A percentile compares a stretch with the other conserved stretches of the same genome.
Conservation (phyloP, 2,329 filamentous ascomycete species). For the Pseudocercospora fijiensis region DNA sequence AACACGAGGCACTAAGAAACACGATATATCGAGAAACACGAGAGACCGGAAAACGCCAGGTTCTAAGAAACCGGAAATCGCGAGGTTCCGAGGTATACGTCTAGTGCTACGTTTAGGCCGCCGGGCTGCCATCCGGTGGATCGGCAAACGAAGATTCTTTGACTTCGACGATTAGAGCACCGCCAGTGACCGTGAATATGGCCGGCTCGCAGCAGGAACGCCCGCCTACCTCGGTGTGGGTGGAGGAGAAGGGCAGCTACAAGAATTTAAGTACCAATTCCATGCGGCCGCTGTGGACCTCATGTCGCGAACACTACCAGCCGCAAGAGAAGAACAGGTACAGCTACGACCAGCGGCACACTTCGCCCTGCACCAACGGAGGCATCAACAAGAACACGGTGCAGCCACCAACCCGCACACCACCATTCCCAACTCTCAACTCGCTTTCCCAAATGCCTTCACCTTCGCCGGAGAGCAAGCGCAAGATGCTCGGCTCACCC, state of each 20-base stretch:
- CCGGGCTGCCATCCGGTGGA: too few species aligned
- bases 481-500: constrained; percentile 23
- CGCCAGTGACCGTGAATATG: constrained; percentile 5
- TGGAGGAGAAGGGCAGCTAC: constrained; percentile 11
- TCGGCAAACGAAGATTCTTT: constrained; percentile 5
- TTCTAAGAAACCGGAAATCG: too few species aligned
- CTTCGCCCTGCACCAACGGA: constrained; percentile 12
- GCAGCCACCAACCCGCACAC: constrained; percentile 4
- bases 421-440: constrained; percentile 21
- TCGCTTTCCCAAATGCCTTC: constrained; percentile 18
- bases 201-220: constrained; percentile 12
- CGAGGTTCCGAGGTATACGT: not conserved
- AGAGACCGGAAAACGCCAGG: too few species aligned
- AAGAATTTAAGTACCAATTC: constrained; percentile 14
- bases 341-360: constrained; percentile 7
- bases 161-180: constrained; percentile 8
- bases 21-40: too few species aligned
- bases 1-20: too few species aligned
- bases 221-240: constrained; percentile 18
- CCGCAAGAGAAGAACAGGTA: constrained; percentile 10
- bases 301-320: constrained; percentile 27
- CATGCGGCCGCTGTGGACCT: constrained; percentile 28
- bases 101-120: not conserved
- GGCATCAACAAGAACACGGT: not conserved
- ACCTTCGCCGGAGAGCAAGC: constrained; percentile 10